phyloP scores from a whole-genome alignment of 306 rosid species.

The Citrullus mucosospermus region DNA sequence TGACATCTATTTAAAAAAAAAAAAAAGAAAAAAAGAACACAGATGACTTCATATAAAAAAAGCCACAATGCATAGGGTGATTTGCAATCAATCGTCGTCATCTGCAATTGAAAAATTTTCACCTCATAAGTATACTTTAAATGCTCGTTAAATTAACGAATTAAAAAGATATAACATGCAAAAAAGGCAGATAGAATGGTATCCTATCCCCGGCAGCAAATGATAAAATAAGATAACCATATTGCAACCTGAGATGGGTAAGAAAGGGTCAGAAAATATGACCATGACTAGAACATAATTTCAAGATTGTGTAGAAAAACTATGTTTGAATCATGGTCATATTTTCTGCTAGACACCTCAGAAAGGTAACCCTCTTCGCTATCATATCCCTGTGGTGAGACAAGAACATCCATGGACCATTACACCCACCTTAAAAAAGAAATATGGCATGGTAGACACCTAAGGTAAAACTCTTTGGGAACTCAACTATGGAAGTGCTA shows the following conservation, averaged over 20 bases:
- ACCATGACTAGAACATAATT: not conserved
- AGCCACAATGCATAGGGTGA: not conserved
- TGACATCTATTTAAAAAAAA: not conserved
- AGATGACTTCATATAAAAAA: not conserved
- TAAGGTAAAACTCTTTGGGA: not conserved
- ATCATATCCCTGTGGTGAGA: not conserved
- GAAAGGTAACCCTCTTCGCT: not conserved
- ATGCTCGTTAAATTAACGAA: not conserved
- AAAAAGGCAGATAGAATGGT: not conserved
- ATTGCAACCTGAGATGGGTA: not conserved
- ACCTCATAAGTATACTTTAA: not conserved
- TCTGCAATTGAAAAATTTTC: not conserved
- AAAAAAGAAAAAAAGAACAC: not conserved
- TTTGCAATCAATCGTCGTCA: conserved; percentile 1
- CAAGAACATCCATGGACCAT: not conserved
- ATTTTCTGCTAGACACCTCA: not conserved
- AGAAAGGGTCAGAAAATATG: not conserved
- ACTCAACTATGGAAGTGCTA: not conserved
- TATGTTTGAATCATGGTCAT: no score
- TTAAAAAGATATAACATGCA: not conserved
- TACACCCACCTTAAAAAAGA: not conserved
- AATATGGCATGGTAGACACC: not conserved
- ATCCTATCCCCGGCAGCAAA: not conserved
- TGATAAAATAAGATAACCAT: not conserved
- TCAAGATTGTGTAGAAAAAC: no score